Percentiles rank a stretch among this genome's conserved stretches.
These are phyloP conservation scores for Fusarium austroafricanum DNA, from an alignment of 2,329 filamentous ascomycete species.

Conservation along the genomic window DNA sequence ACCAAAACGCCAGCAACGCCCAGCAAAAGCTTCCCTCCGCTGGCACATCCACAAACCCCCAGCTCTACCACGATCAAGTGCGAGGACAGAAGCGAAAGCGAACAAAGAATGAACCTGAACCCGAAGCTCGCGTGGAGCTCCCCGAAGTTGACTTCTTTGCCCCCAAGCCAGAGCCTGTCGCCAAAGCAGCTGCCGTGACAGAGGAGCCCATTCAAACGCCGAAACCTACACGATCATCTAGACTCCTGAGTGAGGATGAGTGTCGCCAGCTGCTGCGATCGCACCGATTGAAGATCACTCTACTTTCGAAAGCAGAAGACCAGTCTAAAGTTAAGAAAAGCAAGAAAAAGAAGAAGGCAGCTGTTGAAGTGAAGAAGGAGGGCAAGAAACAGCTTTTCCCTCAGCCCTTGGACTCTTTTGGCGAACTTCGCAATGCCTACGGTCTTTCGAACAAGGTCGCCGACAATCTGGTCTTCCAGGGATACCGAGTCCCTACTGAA, in stretches of 20 bases:
- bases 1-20: constrained; percentile 46
- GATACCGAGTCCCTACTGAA: constrained; percentile 89
- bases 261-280: constrained; percentile 79
- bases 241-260: constrained; percentile 72
- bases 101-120: constrained; percentile 52
- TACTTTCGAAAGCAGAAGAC: constrained; percentile 68
- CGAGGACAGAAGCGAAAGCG: constrained; percentile 68
- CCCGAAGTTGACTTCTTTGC: constrained; percentile 71
- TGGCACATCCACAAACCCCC: constrained; percentile 72
- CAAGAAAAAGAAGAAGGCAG: constrained; percentile 65
- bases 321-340: constrained; percentile 63
- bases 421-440: constrained; percentile 76
- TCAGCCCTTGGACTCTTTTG: constrained; percentile 82
- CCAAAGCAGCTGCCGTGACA: constrained; percentile 48
- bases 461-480: constrained; percentile 84
- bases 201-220: constrained; percentile 43
- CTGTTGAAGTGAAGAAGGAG: constrained; percentile 61
- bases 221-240: constrained; percentile 46
- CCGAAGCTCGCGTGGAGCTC: constrained; percentile 48
- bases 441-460: constrained; percentile 78
- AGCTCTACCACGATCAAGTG: constrained; percentile 73
- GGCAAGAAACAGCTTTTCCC: constrained; percentile 76
- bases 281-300: constrained; percentile 86
- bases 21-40: constrained; percentile 69
- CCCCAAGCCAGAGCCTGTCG: constrained; percentile 52